These are phyloP conservation scores for Saturnispora silvae DNA, from an alignment of 805 yeast genomes.

Conservation along the genomic window DNA sequence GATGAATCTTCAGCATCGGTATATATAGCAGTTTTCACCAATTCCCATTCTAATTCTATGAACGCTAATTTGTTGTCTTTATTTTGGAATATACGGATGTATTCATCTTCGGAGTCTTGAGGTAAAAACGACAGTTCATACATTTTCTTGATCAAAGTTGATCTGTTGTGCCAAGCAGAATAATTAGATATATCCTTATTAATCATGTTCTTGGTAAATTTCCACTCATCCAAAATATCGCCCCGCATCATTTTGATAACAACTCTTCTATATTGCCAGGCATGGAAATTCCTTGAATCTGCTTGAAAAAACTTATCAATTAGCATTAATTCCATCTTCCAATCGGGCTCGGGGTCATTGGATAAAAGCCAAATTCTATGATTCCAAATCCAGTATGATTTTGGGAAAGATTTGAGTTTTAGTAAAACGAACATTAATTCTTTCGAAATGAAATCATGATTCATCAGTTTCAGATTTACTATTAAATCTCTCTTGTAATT, in stretches of 20 bases:
- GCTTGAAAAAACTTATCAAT: conserved; percentile 56
- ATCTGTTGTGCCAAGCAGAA: conserved; percentile 92
- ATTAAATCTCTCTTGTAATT: conserved; percentile 75
- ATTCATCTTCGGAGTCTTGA: conserved; percentile 8
- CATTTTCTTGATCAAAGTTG: conserved; percentile 51
- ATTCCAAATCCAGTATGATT: conserved; percentile 95
- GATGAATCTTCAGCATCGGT: conserved; percentile 94
- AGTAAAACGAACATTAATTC: conserved; percentile 56
- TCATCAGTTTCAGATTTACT: conserved; percentile 21
- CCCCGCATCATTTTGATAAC: conserved; percentile 35
- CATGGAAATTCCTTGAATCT: conserved; percentile 86
- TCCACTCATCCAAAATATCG: conserved; percentile 43
- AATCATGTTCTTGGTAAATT: conserved; percentile 69
- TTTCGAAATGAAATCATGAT: conserved; percentile 28
- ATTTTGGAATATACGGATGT: conserved; percentile 11
- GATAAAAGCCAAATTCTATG: conserved; percentile 79
- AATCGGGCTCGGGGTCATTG: conserved; percentile 37
- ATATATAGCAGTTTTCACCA: conserved; percentile 73
- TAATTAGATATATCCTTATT: conserved; percentile 81
- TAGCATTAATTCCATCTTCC: conserved; percentile 62
- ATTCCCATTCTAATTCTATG: conserved; percentile 47
- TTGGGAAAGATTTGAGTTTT: conserved; percentile 60
- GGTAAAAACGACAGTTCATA: conserved; percentile 21
- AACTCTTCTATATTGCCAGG: conserved; percentile 87
- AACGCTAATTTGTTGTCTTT: conserved; percentile 21